phyloP scores from a whole-genome alignment of 23 red algal genomes.

The Chondrus crispus region DNA sequence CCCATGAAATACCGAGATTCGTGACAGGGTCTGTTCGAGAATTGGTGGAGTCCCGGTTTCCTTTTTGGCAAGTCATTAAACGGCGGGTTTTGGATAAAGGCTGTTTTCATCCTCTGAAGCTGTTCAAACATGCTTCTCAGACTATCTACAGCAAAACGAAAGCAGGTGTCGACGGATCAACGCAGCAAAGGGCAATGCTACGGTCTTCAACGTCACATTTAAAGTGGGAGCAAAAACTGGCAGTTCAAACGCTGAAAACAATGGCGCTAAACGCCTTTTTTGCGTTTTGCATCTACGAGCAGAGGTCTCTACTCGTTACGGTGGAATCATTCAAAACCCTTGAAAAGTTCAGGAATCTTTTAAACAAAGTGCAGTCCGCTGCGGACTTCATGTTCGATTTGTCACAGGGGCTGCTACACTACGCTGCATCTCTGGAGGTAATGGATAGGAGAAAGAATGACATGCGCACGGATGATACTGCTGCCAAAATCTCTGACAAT shows the following conservation, averaged over 20 bases:
- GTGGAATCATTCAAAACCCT: neutral
- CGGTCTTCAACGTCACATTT: neutral
- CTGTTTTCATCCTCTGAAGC: neutral
- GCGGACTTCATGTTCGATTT: neutral
- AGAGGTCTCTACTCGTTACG: neutral
- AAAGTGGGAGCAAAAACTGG: neutral
- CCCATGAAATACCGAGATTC: neutral
- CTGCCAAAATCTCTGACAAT: neutral
- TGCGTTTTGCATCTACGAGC: neutral
- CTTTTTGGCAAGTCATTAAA: neutral
- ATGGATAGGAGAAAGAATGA: neutral
- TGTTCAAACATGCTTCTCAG: slow-evolving; percentile 2
- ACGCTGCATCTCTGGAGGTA: neutral
- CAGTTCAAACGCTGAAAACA: neutral
- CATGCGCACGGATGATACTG: neutral
- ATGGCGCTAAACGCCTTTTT: neutral
- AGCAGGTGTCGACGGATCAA: neutral
- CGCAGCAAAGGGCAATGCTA: neutral
- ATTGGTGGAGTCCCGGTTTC: neutral
- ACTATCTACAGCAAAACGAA: neutral
- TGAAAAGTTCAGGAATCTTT: neutral
- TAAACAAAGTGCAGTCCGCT: slow-evolving; percentile 4
- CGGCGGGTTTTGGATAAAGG: neutral
- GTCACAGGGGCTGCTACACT: neutral
- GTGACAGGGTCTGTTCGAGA: neutral